A percentile compares a stretch with the other conserved stretches of the same genome.
These are phyloP conservation scores for Saccharomyces hybrid DNA, from an alignment of 1,139 yeast species.

Conservation along the genomic window DNA sequence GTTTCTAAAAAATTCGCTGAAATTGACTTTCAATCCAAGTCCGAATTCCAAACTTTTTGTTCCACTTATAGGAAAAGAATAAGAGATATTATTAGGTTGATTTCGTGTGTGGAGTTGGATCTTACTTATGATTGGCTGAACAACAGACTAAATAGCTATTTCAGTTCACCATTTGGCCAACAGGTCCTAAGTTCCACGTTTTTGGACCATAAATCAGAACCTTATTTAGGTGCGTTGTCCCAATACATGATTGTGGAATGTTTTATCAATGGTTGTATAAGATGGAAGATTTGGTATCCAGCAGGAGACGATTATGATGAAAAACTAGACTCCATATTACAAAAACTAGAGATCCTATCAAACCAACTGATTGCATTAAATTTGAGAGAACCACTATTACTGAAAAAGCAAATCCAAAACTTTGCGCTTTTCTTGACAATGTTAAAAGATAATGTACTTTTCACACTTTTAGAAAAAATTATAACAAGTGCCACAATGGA, in stretches of 20 bases:
- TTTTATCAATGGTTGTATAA: constrained; percentile 82
- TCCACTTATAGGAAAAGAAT: constrained; percentile 74
- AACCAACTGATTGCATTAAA: constrained; percentile 68
- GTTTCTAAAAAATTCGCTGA: constrained; percentile 59
- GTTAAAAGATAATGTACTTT: constrained; percentile 72
- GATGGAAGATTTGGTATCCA: constrained; percentile 92
- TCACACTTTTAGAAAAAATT: constrained; percentile 77
- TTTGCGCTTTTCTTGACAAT: constrained; percentile 95
- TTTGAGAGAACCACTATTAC: constrained; percentile 68
- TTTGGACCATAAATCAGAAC: constrained; percentile 51
- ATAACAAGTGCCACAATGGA: constrained; percentile 82
- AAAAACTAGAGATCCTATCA: constrained; percentile 67
- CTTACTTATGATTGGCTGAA: constrained; percentile 81
- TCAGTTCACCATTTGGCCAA: constrained; percentile 65
- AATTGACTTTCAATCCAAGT: constrained; percentile 78
- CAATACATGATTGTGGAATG: constrained; percentile 86
- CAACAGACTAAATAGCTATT: constrained; percentile 60
- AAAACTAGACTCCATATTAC: constrained; percentile 49
- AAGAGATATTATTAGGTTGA: constrained; percentile 84
- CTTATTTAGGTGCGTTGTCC: constrained; percentile 68
- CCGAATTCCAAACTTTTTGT: constrained; percentile 73
- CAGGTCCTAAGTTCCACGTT: constrained; percentile 51
- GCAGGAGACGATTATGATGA: constrained; percentile 51
- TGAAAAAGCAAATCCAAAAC: constrained; percentile 83
- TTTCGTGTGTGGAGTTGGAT: constrained; percentile 78